phyloP scores from a whole-genome alignment of 371 early-diverging fungal species.

The Saksenaea vasiformis region DNA sequence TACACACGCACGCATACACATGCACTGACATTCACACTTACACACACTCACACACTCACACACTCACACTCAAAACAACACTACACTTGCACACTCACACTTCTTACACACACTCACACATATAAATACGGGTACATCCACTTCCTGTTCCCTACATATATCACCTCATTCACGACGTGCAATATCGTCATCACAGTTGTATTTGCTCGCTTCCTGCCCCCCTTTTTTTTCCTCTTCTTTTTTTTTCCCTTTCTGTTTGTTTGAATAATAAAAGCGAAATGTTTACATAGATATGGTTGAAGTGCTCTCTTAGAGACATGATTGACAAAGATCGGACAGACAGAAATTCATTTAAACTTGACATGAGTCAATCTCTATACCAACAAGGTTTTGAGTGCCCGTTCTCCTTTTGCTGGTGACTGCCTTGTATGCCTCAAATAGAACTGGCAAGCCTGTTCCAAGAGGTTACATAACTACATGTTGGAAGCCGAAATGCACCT shows the following conservation, averaged over 20 bases:
- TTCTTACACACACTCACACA: conserved; percentile 1
- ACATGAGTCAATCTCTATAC: too few species aligned
- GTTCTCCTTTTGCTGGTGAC: too few species aligned
- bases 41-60: neutral
- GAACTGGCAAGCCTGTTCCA: too few species aligned
- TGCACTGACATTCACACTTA: conserved; percentile 8
- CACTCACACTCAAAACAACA: neutral
- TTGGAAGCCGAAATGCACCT: too few species aligned
- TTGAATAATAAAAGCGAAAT: neutral
- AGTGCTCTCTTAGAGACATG: neutral
- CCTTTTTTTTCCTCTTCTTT: neutral
- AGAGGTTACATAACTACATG: too few species aligned
- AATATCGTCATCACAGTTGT: neutral
- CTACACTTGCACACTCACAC: neutral
- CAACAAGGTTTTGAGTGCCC: too few species aligned
- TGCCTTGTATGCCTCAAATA: too few species aligned
- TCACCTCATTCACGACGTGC: neutral
- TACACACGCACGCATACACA: conserved; percentile 10
- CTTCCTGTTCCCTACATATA: neutral
- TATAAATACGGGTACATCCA: neutral
- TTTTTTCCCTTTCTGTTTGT: neutral
- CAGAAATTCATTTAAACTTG: too few species aligned
- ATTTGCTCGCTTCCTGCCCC: neutral
- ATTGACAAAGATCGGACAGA: too few species aligned
- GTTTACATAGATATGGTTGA: neutral